Conservation (phyloP, 2,329 filamentous ascomycete genomes). For the Diaporthe citrichinensis region DNA sequence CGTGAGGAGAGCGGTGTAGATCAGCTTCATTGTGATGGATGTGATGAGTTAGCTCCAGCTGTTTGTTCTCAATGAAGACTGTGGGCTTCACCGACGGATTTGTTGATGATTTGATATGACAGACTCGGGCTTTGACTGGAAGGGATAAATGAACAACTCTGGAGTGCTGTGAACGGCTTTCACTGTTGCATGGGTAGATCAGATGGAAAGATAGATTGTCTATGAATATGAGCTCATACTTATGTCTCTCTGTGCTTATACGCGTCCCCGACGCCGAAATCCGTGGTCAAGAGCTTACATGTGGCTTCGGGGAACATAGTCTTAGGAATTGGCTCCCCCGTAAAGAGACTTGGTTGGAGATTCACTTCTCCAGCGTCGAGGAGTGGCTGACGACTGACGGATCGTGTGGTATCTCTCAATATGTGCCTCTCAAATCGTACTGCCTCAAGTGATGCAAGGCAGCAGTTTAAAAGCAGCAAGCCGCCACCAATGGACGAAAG, state of each 20-base stretch:
- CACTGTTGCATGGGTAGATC: background rate
- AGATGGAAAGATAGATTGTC: background rate
- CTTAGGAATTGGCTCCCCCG: background rate
- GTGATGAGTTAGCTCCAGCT: background rate
- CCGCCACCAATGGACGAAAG: background rate
- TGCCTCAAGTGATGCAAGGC: background rate
- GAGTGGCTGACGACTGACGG: background rate
- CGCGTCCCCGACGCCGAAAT: background rate
- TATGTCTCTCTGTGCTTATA: conserved; percentile 2
- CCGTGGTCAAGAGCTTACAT: conserved; percentile 3
- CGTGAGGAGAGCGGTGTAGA: background rate
- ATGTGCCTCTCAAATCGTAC: background rate
- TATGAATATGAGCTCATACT: background rate
- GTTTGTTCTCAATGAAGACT: background rate
- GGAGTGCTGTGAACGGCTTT: background rate
- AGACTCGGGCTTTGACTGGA: background rate
- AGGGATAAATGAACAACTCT: background rate
- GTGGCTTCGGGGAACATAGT: background rate
- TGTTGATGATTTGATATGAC: background rate
- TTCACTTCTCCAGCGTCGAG: background rate
- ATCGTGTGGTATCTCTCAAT: background rate
- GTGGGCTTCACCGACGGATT: background rate
- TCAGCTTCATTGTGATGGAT: background rate
- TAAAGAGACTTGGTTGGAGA: background rate
- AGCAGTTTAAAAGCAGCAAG: background rate